A percentile compares a stretch with the other conserved stretches of the same genome.
These are phyloP conservation scores for Lactifluus piperatus DNA, from an alignment of 768 basidiomycete species.

Conservation along the genomic window DNA sequence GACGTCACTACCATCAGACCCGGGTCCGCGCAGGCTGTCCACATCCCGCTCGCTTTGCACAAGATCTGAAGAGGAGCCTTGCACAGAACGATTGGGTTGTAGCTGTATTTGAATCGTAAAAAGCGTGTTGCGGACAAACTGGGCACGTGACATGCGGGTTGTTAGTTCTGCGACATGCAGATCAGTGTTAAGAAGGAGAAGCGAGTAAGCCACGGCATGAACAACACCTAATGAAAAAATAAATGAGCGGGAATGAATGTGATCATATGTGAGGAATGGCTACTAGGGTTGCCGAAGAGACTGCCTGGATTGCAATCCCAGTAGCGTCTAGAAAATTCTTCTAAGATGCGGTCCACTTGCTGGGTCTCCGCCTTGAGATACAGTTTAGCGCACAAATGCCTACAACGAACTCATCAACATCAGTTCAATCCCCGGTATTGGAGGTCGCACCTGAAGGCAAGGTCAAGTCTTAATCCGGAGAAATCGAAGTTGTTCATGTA, in stretches of 20 bases:
- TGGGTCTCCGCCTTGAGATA: conserved; percentile 95
- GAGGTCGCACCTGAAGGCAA: conserved; percentile 68
- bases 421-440: neutral
- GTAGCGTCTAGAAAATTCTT: conserved; percentile 83
- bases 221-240: conserved; percentile 56
- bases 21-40: conserved; percentile 47
- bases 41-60: conserved; percentile 65
- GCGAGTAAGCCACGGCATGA: conserved; percentile 90
- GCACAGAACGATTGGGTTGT: conserved; percentile 41
- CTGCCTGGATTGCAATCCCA: conserved; percentile 83
- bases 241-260: conserved; percentile 11
- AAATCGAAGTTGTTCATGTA: conserved; percentile 93
- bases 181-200: conserved; percentile 93
- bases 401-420: conserved; percentile 25
- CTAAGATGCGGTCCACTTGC: conserved; percentile 94
- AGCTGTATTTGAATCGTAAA: conserved; percentile 74
- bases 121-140: conserved; percentile 92
- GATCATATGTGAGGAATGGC: conserved; percentile 26
- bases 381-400: conserved; percentile 83
- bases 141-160: conserved; percentile 81
- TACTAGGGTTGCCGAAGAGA: conserved; percentile 80
- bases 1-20: conserved; percentile 50
- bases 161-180: conserved; percentile 89
- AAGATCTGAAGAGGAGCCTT: conserved; percentile 51
- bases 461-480: conserved; percentile 66